Percentiles rank a stretch among this genome's conserved stretches.
phyloP scores from a whole-genome alignment of 306 rosid genomes.

The Crataegus laevigata region DNA sequence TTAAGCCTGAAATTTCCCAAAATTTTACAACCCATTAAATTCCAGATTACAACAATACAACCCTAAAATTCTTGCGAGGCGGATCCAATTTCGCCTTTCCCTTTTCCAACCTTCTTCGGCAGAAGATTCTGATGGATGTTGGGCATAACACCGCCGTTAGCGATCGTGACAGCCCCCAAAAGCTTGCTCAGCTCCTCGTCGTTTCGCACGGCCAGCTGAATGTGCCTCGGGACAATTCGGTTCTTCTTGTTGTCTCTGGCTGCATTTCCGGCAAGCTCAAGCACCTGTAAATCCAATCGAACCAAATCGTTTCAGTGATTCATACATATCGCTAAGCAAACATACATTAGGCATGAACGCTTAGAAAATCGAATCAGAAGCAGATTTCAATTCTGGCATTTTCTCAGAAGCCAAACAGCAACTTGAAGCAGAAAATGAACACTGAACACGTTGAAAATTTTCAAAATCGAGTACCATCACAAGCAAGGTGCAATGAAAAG shows the following conservation, averaged over 20 bases:
- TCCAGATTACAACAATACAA: not conserved
- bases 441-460: too few species aligned
- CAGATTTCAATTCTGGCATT: too few species aligned
- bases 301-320: not conserved
- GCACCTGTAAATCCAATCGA: slow-evolving; percentile 18
- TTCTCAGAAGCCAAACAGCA: too few species aligned
- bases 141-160: slow-evolving; percentile 53
- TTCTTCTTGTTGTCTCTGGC: slow-evolving; percentile 71
- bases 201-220: slow-evolving; percentile 75
- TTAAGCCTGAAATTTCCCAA: not conserved
- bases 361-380: too few species aligned
- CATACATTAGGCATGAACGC: too few species aligned
- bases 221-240: slow-evolving; percentile 61
- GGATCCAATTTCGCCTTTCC: slow-evolving; percentile 53
- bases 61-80: slow-evolving; percentile 50
- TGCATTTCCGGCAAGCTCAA: slow-evolving; percentile 61
- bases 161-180: slow-evolving; percentile 62
- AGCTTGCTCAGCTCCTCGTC: slow-evolving; percentile 72
- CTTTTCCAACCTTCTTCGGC: slow-evolving; percentile 49
- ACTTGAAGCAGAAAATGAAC: too few species aligned
- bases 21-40: not conserved
- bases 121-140: slow-evolving; percentile 51
- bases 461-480: not conserved
- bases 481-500: too few species aligned
- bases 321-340: too few species aligned